Percentiles rank a stretch among this genome's conserved stretches.
Evolutionary conservation across 1,139 yeast species (phyloP).

Genomic region (Suhomyces ambrosiae): DNA sequence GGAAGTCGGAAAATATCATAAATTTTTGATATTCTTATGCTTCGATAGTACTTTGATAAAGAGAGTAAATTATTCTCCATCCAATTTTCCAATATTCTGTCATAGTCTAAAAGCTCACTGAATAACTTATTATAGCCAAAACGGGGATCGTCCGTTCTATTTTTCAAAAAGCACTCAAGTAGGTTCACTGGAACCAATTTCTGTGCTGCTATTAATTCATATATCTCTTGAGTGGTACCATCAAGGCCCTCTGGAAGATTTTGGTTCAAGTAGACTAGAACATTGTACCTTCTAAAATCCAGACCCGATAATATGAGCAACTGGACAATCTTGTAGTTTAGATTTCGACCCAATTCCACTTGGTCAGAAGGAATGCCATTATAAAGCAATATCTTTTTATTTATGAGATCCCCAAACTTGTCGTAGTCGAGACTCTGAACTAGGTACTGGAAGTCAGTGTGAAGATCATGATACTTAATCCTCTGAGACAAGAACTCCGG

Average conservation of each 20-base stretch:
- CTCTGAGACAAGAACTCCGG: slow-evolving; percentile 5
- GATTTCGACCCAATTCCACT: slow-evolving; percentile 8
- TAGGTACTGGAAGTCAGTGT: slow-evolving; percentile 37
- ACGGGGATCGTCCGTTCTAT: not conserved
- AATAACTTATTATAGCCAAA: slow-evolving; percentile 11
- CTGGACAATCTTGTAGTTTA: slow-evolving; percentile 32
- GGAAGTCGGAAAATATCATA: slow-evolving; percentile 19
- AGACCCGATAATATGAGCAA: slow-evolving; percentile 33
- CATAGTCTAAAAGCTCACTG: slow-evolving; percentile 17
- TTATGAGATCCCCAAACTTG: slow-evolving; percentile 38
- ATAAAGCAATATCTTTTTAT: slow-evolving; percentile 37
- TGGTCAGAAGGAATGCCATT: slow-evolving; percentile 20
- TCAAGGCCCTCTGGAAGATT: slow-evolving; percentile 4
- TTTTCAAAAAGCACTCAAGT: slow-evolving; percentile 22
- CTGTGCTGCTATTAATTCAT: slow-evolving; percentile 15
- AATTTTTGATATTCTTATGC: slow-evolving; percentile 25
- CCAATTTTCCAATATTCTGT: slow-evolving; percentile 26
- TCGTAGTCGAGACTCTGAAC: slow-evolving; percentile 20
- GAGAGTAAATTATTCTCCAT: slow-evolving; percentile 36
- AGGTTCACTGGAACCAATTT: slow-evolving; percentile 22
- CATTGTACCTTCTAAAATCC: slow-evolving; percentile 37
- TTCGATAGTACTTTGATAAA: slow-evolving; percentile 32
- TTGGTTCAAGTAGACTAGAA: slow-evolving; percentile 27
- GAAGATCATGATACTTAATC: slow-evolving; percentile 26
- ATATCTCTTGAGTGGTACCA: slow-evolving; percentile 7